Evolutionary conservation across 129 eudicot genomes (phyloP), one percentile per base, ranked within the genome.

Genomic region (Pulicaria dysenterica): DNA sequence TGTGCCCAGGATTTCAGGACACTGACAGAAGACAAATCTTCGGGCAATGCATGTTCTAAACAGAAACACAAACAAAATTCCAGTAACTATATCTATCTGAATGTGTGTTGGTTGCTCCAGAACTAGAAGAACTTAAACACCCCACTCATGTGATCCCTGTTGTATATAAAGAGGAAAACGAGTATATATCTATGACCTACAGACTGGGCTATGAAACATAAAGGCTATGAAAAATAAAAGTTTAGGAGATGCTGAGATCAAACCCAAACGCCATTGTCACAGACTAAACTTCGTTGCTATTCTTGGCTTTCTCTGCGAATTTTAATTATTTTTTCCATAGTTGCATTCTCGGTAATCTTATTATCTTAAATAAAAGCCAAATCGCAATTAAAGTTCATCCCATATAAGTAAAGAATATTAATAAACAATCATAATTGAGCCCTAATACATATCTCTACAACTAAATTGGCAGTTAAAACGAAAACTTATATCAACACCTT

Each of bases 361-460:
- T 34, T 14, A 51, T 10, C 73, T 43, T 2, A 17, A 11, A 47
- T 34, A 31, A 47, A 14, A 34, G n/a, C 48, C 45, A 9, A 43
- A 64, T n/a, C 8, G 9, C 12, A 58, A 58, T 37, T 9, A 58
- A 45, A 47, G 12, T 55, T 44, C 54, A 56, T 4, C 12, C 34
- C 62, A 67, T 34, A 36, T 15, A 53, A 54, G 42, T 48, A 37
- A 38, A 40, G 3, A 61, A 62, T 13, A 0, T 10, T 62, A 48
- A 73, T 3, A 38, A 39, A 73, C 8, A 7, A 15, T 7, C 77
- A 44, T 45, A 5, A 58, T 31, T 19, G 41, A 19, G n/a, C 15
- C 44, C 64, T 7, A 71, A 57, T 13, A 57, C 37, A 2, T 71
- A 24, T 24, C 31, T 24, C 31, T 24, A 34, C 77, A 73, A 48